A percentile compares a stretch with the other conserved stretches of the same genome.
These are phyloP conservation scores for Larix kaempferi DNA, from an alignment of 75 land plant species.

Conservation along the genomic window DNA sequence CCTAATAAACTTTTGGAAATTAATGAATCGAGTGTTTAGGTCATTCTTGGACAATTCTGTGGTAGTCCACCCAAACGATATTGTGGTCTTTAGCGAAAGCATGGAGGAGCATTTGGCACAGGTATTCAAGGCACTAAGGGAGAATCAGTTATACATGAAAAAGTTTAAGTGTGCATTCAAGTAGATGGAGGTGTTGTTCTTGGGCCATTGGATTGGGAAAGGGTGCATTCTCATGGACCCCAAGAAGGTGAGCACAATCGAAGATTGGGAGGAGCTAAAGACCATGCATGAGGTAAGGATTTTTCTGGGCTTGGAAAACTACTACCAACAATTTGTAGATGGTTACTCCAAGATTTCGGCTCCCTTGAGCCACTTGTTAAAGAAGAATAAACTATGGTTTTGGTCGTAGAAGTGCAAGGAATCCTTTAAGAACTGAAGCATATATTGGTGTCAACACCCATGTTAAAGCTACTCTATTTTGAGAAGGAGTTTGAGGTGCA, in stretches of 20 bases:
- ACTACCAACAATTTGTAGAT: neutral
- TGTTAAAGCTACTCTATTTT: neutral
- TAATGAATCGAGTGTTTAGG: constrained; percentile 9
- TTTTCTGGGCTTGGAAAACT: neutral
- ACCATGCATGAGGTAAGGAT: neutral
- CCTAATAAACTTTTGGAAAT: neutral
- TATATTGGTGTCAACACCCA: neutral
- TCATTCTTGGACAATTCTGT: neutral
- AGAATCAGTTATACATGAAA: neutral
- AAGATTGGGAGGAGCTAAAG: neutral
- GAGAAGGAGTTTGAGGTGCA: neutral
- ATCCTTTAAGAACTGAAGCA: neutral
- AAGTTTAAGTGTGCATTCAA: neutral
- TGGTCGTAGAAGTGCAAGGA: neutral
- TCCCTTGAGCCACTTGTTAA: neutral
- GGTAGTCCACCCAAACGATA: constrained; percentile 2
- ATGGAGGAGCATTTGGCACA: neutral
- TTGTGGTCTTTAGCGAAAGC: neutral
- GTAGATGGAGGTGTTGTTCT: neutral
- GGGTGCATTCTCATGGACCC: neutral
- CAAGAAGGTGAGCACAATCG: neutral
- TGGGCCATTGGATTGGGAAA: neutral
- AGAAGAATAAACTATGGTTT: neutral
- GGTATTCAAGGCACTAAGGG: neutral
- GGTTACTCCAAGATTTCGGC: neutral